phyloP scores from a whole-genome alignment of 2,329 filamentous ascomycete genomes.

The Ilyonectria robusta region DNA sequence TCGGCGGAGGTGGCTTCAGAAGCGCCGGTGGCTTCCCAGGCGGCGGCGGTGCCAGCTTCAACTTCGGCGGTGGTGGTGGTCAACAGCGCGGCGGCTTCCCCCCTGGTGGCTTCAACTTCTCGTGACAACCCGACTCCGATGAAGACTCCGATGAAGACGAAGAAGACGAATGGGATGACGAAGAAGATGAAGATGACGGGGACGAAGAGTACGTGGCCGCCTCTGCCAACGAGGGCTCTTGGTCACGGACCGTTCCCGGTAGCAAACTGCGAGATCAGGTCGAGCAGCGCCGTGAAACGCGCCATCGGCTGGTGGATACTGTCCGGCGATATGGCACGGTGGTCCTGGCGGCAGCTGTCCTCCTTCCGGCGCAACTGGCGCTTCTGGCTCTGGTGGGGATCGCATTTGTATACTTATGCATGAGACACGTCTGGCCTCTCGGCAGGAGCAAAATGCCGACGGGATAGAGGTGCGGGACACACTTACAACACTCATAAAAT shows the following conservation, averaged over 20 bases:
- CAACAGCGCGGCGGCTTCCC: conserved; percentile 56
- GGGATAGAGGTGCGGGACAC: conserved; percentile 46
- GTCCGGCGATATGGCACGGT: conserved; percentile 60
- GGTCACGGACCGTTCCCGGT: conserved; percentile 30
- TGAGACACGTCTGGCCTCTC: conserved; percentile 46
- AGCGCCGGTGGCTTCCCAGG: conserved; percentile 66
- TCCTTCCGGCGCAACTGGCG: conserved; percentile 62
- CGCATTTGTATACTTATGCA: conserved; percentile 59
- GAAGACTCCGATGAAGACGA: conserved; percentile 53
- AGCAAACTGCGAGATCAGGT: conserved; percentile 49
- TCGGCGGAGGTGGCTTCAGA: conserved; percentile 68
- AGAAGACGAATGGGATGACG: conserved; percentile 44
- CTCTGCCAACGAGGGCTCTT: conserved; percentile 39
- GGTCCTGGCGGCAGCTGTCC: conserved; percentile 60
- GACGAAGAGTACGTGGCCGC: conserved; percentile 44
- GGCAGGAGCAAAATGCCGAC: conserved; percentile 38
- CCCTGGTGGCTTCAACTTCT: conserved; percentile 58
- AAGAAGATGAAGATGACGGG: conserved; percentile 42
- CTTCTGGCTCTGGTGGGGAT: conserved; percentile 52
- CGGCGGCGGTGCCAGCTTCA: conserved; percentile 69
- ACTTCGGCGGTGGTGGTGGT: conserved; percentile 63
- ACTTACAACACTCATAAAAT: conserved; percentile 35
- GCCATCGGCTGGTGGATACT: conserved; percentile 57
- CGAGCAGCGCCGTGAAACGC: conserved; percentile 52
- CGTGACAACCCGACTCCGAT: conserved; percentile 63